Conservation (phyloP, 2,329 filamentous ascomycete species). For the Akanthomyces dipterigenus region DNA sequence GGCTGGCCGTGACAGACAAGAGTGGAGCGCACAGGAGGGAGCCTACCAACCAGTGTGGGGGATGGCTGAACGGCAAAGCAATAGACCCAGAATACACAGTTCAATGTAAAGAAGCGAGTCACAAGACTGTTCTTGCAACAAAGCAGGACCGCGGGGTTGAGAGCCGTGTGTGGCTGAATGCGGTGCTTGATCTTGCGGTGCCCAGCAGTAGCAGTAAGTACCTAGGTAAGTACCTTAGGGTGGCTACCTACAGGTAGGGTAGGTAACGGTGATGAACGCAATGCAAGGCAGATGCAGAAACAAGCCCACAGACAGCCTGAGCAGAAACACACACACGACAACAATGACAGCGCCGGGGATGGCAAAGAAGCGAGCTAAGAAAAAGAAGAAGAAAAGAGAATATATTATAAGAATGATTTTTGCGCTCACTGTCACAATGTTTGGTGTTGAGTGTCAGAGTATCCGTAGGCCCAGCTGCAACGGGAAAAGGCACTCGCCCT, state of each 20-base stretch:
- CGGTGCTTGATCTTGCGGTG: conserved; percentile 3
- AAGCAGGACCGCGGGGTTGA: background rate
- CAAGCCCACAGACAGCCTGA: background rate
- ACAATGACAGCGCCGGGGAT: background rate
- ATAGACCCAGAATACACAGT: background rate
- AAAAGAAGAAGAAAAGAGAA: no score
- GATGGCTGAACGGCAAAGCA: background rate
- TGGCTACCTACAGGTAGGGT: no score
- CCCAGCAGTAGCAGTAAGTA: background rate
- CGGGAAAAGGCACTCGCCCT: background rate
- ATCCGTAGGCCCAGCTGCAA: conserved; percentile 9
- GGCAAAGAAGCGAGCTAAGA: background rate
- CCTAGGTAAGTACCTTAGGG: background rate
- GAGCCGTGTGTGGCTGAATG: background rate
- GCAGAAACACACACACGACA: background rate
- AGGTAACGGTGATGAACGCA: background rate
- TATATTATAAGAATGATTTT: background rate
- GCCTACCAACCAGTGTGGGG: conserved; percentile 3
- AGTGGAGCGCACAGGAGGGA: background rate
- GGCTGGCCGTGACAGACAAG: background rate
- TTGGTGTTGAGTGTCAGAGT: background rate
- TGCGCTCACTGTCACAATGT: background rate
- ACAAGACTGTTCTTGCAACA: conserved; percentile 7
- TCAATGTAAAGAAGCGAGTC: background rate
- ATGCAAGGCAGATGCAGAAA: background rate